Evolutionary conservation across 2,329 filamentous ascomycete genomes (phyloP).

Genomic region (Madurella mycetomatis): DNA sequence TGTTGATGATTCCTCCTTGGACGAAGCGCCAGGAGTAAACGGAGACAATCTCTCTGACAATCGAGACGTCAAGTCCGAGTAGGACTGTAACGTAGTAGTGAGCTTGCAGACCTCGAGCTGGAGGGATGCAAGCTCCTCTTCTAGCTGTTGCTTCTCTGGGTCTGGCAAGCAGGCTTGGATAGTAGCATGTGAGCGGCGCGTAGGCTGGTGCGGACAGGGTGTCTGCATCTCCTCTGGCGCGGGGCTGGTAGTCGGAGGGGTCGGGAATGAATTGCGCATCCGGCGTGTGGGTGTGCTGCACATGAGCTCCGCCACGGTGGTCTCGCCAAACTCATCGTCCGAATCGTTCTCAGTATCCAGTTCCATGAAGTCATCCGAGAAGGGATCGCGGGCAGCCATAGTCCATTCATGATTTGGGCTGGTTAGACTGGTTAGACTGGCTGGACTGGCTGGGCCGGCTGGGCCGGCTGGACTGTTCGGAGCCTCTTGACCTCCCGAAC

Average conservation of each 20-base stretch:
- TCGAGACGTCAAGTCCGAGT: conserved; percentile 39
- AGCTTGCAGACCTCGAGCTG: conserved; percentile 47
- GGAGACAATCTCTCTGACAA: conserved; percentile 36
- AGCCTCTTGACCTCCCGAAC: conserved; percentile 19
- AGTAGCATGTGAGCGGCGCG: conserved; percentile 32
- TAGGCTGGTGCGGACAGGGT: conserved; percentile 33
- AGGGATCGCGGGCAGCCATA: conserved; percentile 45
- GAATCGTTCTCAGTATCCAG: conserved; percentile 37
- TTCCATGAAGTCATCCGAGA: conserved; percentile 40
- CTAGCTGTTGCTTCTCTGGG: conserved; percentile 38
- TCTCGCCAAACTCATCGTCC: conserved; percentile 44
- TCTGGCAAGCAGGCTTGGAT: conserved; percentile 43
- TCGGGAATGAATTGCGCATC: conserved; percentile 45
- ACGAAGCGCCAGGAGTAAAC: conserved; percentile 26
- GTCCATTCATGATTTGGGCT: conserved; percentile 46
- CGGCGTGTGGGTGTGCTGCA: conserved; percentile 47
- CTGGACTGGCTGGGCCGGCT: too few species aligned
- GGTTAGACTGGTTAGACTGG: too few species aligned
- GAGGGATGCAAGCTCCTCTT: conserved; percentile 46
- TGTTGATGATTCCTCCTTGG: conserved; percentile 16
- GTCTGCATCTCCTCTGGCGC: conserved; percentile 30
- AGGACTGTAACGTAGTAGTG: conserved; percentile 43
- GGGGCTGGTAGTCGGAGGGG: conserved; percentile 53
- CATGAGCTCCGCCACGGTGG: conserved; percentile 46
- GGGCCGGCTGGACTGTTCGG: conserved; percentile 27